Conservation (phyloP, 2,329 filamentous ascomycete species). For the Xylaria sp. region DNA sequence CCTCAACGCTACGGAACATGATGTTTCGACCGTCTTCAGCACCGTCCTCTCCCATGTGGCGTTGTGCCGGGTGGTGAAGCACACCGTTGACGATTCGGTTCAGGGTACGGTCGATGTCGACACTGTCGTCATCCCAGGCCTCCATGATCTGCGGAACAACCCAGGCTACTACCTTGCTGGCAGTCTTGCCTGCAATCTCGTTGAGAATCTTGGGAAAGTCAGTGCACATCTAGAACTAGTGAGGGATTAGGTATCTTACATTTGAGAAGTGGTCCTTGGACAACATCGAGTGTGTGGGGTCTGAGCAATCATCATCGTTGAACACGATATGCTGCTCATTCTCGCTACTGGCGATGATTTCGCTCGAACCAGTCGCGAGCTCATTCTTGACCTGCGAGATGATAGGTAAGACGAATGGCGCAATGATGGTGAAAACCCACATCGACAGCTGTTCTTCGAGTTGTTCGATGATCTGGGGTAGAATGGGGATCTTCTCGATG, state of each 20-base stretch:
- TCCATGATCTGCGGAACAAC: conserved; percentile 87
- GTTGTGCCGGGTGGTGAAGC: conserved; percentile 86
- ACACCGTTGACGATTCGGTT: conserved; percentile 81
- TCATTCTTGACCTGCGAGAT: conserved; percentile 87
- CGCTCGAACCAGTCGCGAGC: conserved; percentile 81
- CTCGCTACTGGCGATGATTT: conserved; percentile 85
- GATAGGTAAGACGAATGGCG: conserved; percentile 85
- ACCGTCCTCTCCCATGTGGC: conserved; percentile 71
- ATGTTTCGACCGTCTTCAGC: conserved; percentile 71
- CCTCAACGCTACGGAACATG: conserved; percentile 80
- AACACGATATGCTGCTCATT: conserved; percentile 89
- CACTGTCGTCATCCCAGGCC: conserved; percentile 79
- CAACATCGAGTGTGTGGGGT: conserved; percentile 94
- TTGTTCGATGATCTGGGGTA: conserved; percentile 85
- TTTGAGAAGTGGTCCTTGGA: conserved; percentile 96
- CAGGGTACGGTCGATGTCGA: conserved; percentile 72
- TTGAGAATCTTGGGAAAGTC: conserved; percentile 67
- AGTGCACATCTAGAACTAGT: conserved; percentile 5
- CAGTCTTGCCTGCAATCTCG: conserved; percentile 83
- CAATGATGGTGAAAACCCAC: conserved; percentile 91
- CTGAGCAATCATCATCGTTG: conserved; percentile 73
- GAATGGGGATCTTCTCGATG: conserved; percentile 82
- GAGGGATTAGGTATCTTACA: conserved; percentile 47
- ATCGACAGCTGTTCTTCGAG: conserved; percentile 85
- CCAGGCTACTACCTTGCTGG: conserved; percentile 80